Evolutionary conservation across 2,329 filamentous ascomycete genomes (phyloP).

Genomic region (Alternaria infectoria): DNA sequence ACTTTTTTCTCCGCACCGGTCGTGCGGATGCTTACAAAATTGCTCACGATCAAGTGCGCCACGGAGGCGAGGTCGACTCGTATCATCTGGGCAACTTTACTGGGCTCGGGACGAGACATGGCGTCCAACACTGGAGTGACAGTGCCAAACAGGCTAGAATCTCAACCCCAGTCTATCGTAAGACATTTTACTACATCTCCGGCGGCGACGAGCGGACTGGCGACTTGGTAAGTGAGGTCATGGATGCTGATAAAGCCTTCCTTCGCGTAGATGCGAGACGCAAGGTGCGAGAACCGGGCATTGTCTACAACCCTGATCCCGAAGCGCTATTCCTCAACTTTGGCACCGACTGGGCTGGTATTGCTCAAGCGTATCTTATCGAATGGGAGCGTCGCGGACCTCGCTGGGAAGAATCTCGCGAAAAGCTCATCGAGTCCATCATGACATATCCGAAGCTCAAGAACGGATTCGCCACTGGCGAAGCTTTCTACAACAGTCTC

Average conservation of each 20-base stretch:
- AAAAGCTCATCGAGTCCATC: slow-evolving; percentile 58
- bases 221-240: slow-evolving; percentile 59
- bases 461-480: slow-evolving; percentile 66
- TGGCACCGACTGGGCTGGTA: slow-evolving; percentile 65
- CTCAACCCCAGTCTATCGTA: slow-evolving; percentile 63
- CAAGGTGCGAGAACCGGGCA: slow-evolving; percentile 63
- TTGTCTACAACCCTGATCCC: slow-evolving; percentile 53
- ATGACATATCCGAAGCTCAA: slow-evolving; percentile 61
- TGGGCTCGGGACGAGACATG: slow-evolving; percentile 67
- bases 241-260: slow-evolving; percentile 62
- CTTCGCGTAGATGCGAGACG: slow-evolving; percentile 62
- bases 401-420: slow-evolving; percentile 59
- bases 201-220: slow-evolving; percentile 64
- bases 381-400: slow-evolving; percentile 65
- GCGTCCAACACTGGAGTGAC: slow-evolving; percentile 66
- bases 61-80: slow-evolving; percentile 67
- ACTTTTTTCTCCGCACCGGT: slow-evolving; percentile 66
- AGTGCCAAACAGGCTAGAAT: slow-evolving; percentile 68
- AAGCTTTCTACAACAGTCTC: slow-evolving; percentile 58
- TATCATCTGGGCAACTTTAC: slow-evolving; percentile 66
- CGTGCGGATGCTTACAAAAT: slow-evolving; percentile 64
- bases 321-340: slow-evolving; percentile 58
- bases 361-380: slow-evolving; percentile 64
- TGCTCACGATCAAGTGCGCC: slow-evolving; percentile 64
- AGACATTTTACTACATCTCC: slow-evolving; percentile 63